phyloP scores from a whole-genome alignment of 805 yeast genomes.

The Candida piceae region DNA sequence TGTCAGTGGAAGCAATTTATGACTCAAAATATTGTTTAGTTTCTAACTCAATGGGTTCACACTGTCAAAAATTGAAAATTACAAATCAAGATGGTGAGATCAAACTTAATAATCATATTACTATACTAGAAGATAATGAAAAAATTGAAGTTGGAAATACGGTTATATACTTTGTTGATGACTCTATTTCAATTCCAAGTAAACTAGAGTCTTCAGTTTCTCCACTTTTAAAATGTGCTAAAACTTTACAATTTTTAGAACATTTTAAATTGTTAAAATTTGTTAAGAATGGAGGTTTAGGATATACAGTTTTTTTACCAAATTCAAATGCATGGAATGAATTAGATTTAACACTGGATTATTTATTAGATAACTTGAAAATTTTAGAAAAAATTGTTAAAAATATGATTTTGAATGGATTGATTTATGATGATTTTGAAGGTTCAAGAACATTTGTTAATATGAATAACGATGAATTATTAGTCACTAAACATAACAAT shows the following conservation, averaged over 20 bases:
- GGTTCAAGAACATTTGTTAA: slow-evolving; percentile 14
- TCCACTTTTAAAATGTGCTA: slow-evolving; percentile 58
- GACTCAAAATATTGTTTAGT: slow-evolving; percentile 46
- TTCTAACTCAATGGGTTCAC: slow-evolving; percentile 47
- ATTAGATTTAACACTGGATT: slow-evolving; percentile 54
- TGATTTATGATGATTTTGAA: slow-evolving; percentile 61
- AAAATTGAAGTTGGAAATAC: slow-evolving; percentile 56
- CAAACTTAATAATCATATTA: slow-evolving; percentile 50
- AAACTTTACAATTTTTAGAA: slow-evolving; percentile 54
- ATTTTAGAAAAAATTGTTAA: slow-evolving; percentile 49
- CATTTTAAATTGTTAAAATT: slow-evolving; percentile 48
- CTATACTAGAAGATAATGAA: slow-evolving; percentile 32
- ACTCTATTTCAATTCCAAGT: slow-evolving; percentile 57
- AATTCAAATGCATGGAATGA: slow-evolving; percentile 68
- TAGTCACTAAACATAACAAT: slow-evolving; percentile 12
- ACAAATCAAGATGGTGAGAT: slow-evolving; percentile 28
- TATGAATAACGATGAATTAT: not conserved
- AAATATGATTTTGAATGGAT: slow-evolving; percentile 55
- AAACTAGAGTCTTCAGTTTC: slow-evolving; percentile 62
- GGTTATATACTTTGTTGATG: slow-evolving; percentile 59
- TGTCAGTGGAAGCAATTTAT: slow-evolving; percentile 9
- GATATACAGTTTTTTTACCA: slow-evolving; percentile 77
- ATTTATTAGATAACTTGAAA: slow-evolving; percentile 47
- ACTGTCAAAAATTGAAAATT: slow-evolving; percentile 59
- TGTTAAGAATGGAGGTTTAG: slow-evolving; percentile 41